Percentiles rank a stretch among this genome's conserved stretches.
phyloP scores from a whole-genome alignment of 345 rosid genomes.

The Tarenaya hassleriana region DNA sequence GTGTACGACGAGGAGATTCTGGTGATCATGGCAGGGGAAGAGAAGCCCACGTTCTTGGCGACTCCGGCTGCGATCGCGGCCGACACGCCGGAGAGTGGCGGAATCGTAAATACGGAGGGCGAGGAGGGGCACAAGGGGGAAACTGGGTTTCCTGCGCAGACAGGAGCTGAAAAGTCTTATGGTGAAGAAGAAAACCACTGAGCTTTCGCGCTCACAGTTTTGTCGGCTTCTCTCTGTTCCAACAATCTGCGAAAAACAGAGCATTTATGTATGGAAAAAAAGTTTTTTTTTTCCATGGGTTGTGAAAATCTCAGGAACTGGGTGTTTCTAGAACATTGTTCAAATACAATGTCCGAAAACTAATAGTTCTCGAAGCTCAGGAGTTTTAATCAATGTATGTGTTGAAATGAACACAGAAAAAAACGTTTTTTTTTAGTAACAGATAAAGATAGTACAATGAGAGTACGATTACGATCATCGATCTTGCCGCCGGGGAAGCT shows the following conservation, averaged over 20 bases:
- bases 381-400: too few relatives aligned
- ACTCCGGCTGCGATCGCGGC: conserved; percentile 40
- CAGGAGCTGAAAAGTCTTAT: not conserved
- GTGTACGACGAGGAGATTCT: conserved; percentile 56
- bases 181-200: conserved; percentile 14
- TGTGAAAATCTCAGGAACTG: too few relatives aligned
- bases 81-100: conserved; percentile 9
- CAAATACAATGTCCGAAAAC: too few relatives aligned
- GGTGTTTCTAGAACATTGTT: too few relatives aligned
- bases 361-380: too few relatives aligned
- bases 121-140: conserved; percentile 20
- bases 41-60: conserved; percentile 60
- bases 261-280: not conserved
- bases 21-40: conserved; percentile 74
- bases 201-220: conserved; percentile 12
- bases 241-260: not conserved
- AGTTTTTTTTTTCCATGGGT: too few relatives aligned
- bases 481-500: too few relatives aligned
- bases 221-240: not conserved
- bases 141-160: not conserved
- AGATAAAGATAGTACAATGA: too few relatives aligned
- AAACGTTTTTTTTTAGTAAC: too few relatives aligned
- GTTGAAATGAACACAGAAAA: too few relatives aligned
- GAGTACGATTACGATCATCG: too few relatives aligned
- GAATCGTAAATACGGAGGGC: not conserved